Percentiles rank a stretch among this genome's conserved stretches.
Evolutionary conservation across 768 basidiomycete genomes (phyloP).

Genomic region (Pholiota molesta): DNA sequence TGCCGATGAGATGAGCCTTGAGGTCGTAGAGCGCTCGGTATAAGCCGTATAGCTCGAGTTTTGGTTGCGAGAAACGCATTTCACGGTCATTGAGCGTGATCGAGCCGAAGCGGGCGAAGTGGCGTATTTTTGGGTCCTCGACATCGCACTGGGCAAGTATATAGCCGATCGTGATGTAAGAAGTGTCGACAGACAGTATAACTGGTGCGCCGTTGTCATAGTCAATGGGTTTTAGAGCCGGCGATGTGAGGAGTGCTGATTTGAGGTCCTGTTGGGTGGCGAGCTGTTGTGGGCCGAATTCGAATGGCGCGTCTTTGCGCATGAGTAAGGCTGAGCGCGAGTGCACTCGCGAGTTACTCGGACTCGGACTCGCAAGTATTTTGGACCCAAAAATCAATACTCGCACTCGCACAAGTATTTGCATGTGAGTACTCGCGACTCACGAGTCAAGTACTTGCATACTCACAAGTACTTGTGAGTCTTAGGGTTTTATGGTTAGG

Average conservation of each 20-base stretch:
- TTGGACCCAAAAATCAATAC: too few species aligned
- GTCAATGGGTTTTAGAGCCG: conserved; percentile 24
- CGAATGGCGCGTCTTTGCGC: conserved; percentile 25
- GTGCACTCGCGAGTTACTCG: too few species aligned
- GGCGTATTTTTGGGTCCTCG: conserved; percentile 29
- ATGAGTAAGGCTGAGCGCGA: conserved; percentile 10
- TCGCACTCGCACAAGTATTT: too few species aligned
- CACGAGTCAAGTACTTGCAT: too few species aligned
- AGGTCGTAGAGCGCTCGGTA: conserved; percentile 23
- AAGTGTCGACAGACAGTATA: conserved; percentile 39
- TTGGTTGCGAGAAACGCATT: conserved; percentile 30
- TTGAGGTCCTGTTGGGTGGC: conserved; percentile 26
- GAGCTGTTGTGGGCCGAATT: conserved; percentile 26
- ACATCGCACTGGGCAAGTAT: conserved; percentile 21
- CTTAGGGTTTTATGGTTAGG: too few species aligned
- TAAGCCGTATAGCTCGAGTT: conserved; percentile 38
- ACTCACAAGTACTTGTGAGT: too few species aligned
- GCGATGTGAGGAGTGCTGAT: conserved; percentile 20
- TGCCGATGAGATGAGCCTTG: not conserved
- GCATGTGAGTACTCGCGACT: too few species aligned
- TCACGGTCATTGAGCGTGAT: conserved; percentile 36
- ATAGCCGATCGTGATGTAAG: conserved; percentile 33
- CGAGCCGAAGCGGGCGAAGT: conserved; percentile 18
- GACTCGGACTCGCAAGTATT: too few species aligned
- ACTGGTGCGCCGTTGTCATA: conserved; percentile 28